These are phyloP conservation scores for Globisporangium polare DNA, from an alignment of 352 stramenopile species.

Conservation along the genomic window DNA sequence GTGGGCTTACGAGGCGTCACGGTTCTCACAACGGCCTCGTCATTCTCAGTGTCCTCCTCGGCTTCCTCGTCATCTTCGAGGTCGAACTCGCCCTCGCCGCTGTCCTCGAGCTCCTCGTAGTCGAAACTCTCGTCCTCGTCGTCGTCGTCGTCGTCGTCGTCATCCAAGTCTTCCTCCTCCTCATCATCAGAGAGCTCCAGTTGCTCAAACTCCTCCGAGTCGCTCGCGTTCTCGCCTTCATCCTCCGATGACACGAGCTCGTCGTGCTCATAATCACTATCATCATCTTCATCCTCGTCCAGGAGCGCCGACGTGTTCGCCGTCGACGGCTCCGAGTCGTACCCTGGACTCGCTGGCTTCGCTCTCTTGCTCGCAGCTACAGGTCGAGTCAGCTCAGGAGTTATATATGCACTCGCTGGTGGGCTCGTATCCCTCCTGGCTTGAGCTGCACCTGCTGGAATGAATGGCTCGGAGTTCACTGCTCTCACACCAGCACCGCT, in stretches of 20 bases:
- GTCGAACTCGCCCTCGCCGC: constrained; percentile 7
- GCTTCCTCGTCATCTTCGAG: not conserved
- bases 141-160: constrained; percentile 20
- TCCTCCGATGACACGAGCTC: constrained; percentile 65
- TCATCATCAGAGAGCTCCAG: constrained; percentile 71
- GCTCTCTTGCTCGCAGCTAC: not conserved
- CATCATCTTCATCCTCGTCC: constrained; percentile 52
- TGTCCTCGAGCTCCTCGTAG: constrained; percentile 19
- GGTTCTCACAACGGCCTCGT: not conserved
- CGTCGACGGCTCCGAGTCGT: constrained; percentile 8
- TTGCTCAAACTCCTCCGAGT: constrained; percentile 73
- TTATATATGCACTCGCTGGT: not conserved
- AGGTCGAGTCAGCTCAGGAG: not conserved
- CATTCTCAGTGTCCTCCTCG: not conserved
- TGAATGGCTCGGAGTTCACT: not conserved
- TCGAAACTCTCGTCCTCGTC: constrained; percentile 16
- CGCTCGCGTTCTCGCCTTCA: constrained; percentile 39
- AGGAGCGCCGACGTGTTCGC: constrained; percentile 8
- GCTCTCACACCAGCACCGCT: not conserved
- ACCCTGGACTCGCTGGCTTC: not conserved
- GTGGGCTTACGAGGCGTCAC: not conserved
- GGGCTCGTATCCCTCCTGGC: not conserved
- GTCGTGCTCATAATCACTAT: constrained; percentile 84
- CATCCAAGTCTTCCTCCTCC: constrained; percentile 26
- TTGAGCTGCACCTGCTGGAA: not conserved